Percentiles rank a stretch among this genome's conserved stretches.
Conservation (phyloP, 2,329 filamentous ascomycete genomes). For the Clarireedia sp. region DNA sequence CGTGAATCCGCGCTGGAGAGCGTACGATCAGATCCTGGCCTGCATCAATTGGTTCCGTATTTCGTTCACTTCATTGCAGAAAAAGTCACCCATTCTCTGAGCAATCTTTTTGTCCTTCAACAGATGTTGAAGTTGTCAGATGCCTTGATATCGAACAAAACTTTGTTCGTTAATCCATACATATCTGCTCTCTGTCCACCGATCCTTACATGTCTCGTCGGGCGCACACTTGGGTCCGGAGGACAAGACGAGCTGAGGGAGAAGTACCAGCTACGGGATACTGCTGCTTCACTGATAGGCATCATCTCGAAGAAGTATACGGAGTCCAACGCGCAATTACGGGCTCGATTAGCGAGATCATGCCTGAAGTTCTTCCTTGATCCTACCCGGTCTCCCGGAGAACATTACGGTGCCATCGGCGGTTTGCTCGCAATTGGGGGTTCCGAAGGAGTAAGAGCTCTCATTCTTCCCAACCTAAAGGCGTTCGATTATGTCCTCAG, state of each 20-base stretch:
- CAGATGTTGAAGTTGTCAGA: conserved; percentile 89
- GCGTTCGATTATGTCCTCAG: conserved; percentile 54
- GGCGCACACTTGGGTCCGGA: conserved; percentile 54
- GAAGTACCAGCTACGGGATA: conserved; percentile 75
- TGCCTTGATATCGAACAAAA: conserved; percentile 75
- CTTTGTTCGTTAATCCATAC: conserved; percentile 62
- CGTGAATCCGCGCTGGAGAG: conserved; percentile 80
- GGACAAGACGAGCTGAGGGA: conserved; percentile 46
- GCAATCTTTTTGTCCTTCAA: conserved; percentile 78
- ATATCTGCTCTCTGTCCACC: conserved; percentile 67
- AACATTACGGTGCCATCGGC: conserved; percentile 82
- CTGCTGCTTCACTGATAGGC: conserved; percentile 74
- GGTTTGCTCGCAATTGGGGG: conserved; percentile 74
- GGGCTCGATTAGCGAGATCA: conserved; percentile 82
- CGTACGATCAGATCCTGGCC: conserved; percentile 78
- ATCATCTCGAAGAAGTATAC: conserved; percentile 76
- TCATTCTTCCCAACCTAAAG: conserved; percentile 59
- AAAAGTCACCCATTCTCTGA: conserved; percentile 88
- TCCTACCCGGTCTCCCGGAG: conserved; percentile 69
- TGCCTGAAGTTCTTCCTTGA: conserved; percentile 91
- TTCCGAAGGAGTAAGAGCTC: conserved; percentile 51
- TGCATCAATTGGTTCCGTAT: conserved; percentile 93
- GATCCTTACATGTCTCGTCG: conserved; percentile 84
- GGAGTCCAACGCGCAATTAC: conserved; percentile 70
- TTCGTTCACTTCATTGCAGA: conserved; percentile 94